Conservation (phyloP, 345 rosid species). For the Tarenaya hassleriana region DNA sequence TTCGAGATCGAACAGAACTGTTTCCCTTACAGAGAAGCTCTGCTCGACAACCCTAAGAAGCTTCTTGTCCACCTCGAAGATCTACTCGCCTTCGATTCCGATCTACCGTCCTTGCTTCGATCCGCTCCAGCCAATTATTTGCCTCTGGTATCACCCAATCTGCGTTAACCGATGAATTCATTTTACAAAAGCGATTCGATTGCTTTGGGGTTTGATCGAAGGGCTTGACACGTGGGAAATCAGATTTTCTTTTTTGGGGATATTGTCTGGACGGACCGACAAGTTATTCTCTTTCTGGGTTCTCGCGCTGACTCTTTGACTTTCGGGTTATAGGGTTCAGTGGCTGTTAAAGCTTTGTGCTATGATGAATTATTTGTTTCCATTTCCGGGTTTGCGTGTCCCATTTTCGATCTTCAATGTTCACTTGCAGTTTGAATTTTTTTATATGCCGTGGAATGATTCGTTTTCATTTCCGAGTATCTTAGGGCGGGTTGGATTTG, state of each 20-base stretch:
- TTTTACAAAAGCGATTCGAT: neutral
- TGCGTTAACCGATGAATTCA: neutral
- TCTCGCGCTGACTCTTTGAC: no score
- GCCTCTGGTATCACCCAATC: slow-evolving; percentile 46
- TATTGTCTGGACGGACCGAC: no score
- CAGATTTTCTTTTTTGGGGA: neutral
- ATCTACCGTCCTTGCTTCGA: slow-evolving; percentile 74
- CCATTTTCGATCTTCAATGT: no score
- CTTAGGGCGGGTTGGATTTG: neutral
- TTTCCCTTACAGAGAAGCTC: slow-evolving; percentile 81
- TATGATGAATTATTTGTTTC: no score
- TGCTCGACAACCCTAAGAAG: slow-evolving; percentile 61
- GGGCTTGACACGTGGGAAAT: neutral
- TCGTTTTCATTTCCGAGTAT: neutral
- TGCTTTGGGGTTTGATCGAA: neutral
- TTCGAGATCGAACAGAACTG: slow-evolving; percentile 68
- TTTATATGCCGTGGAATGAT: no score
- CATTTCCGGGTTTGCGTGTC: no score
- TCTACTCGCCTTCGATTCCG: slow-evolving; percentile 69
- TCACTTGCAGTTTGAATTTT: no score
- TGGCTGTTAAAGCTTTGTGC: no score
- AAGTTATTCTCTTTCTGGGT: no score
- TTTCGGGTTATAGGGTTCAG: no score
- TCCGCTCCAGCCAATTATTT: slow-evolving; percentile 75
- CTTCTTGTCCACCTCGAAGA: slow-evolving; percentile 73